These are phyloP conservation scores for Candida ponderosae DNA, from an alignment of 805 yeast genomes.

Conservation along the genomic window DNA sequence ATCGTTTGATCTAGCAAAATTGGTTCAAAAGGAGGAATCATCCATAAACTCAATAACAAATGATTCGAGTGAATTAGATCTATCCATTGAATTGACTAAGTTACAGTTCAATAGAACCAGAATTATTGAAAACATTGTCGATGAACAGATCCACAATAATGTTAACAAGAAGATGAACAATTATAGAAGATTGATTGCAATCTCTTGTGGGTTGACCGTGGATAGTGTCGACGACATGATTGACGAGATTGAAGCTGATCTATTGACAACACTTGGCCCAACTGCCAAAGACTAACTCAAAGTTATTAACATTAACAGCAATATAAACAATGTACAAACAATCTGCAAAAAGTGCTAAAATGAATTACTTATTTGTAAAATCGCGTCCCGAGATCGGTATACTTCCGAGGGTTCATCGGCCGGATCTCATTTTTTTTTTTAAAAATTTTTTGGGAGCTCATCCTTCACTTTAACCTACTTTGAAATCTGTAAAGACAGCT, in stretches of 20 bases:
- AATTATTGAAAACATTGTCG: constrained; percentile 41
- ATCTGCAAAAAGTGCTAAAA: no score
- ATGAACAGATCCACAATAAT: constrained; percentile 36
- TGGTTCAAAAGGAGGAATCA: constrained; percentile 49
- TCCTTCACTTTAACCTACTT: no score
- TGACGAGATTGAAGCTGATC: constrained; percentile 61
- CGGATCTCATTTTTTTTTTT: no score
- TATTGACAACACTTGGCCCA: constrained; percentile 12
- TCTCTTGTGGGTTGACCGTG: constrained; percentile 67
- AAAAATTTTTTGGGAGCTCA: no score
- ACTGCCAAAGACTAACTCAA: no score
- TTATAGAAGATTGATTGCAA: constrained; percentile 69
- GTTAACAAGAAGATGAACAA: constrained; percentile 59
- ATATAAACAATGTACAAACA: no score
- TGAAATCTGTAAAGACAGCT: not conserved
- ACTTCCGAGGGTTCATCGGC: no score
- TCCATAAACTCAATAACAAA: constrained; percentile 10
- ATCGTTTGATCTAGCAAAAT: constrained; percentile 48
- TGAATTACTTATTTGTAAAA: no score
- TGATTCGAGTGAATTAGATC: constrained; percentile 12
- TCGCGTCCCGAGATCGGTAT: no score
- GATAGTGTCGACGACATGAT: constrained; percentile 77
- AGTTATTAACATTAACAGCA: no score
- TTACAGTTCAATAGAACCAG: constrained; percentile 44
- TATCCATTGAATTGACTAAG: constrained; percentile 37